Conservation (phyloP, 78 protist genomes). For the Cyanophora paradoxa region DNA sequence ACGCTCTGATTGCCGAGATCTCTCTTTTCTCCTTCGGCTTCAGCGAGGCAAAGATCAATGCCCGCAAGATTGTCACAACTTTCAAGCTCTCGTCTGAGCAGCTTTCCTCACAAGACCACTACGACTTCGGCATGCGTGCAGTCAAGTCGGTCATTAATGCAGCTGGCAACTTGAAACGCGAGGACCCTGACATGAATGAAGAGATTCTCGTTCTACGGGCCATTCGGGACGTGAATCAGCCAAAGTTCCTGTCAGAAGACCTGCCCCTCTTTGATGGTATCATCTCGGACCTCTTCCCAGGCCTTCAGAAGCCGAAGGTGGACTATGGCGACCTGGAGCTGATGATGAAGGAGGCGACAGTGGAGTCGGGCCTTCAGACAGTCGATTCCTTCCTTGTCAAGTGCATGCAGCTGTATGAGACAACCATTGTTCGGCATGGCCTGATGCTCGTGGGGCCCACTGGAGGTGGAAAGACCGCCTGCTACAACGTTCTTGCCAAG, state of each 20-base stretch:
- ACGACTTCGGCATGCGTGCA: conserved; percentile 80
- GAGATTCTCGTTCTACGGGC: conserved; percentile 39
- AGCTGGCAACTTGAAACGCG: conserved; percentile 73
- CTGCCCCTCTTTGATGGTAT: conserved; percentile 62
- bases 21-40: conserved; percentile 76
- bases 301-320: background rate
- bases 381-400: conserved; percentile 46
- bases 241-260: conserved; percentile 63
- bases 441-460: conserved; percentile 87
- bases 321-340: conserved; percentile 22
- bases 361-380: conserved; percentile 28
- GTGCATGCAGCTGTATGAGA: conserved; percentile 68
- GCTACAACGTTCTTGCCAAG: conserved; percentile 30
- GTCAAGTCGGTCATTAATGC: conserved; percentile 54
- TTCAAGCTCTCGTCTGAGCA: conserved; percentile 71
- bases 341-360: background rate
- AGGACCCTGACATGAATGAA: conserved; percentile 35
- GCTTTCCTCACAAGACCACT: conserved; percentile 68
- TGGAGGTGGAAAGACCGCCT: conserved; percentile 75
- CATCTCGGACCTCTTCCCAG: conserved; percentile 59
- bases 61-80: conserved; percentile 65
- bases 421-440: conserved; percentile 73
- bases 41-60: conserved; percentile 44
- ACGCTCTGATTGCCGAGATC: conserved; percentile 65
- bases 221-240: conserved; percentile 54